These are phyloP conservation scores for Stentor coeruleus DNA, from an alignment of 73 alveolate species.

Conservation along the genomic window DNA sequence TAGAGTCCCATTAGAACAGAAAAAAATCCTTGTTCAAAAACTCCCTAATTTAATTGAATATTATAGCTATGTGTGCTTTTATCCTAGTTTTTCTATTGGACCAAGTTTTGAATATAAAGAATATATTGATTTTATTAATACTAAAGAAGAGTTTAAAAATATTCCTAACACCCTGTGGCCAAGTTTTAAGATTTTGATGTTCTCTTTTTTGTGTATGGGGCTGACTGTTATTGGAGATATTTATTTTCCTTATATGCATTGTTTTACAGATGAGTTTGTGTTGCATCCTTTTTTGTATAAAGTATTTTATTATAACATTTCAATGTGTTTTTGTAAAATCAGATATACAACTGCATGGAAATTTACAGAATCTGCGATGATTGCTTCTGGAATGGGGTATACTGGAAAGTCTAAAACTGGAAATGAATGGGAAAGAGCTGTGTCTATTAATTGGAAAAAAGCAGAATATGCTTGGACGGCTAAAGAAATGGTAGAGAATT, in stretches of 20 bases:
- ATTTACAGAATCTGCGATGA: conserved; percentile 48
- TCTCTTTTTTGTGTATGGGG: conserved; percentile 49
- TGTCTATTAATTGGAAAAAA: conserved; percentile 20
- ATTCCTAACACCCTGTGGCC: conserved; percentile 55
- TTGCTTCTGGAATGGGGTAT: conserved; percentile 38
- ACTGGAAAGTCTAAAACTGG: conserved; percentile 6
- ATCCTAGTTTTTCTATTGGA: conserved; percentile 79
- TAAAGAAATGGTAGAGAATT: conserved; percentile 61
- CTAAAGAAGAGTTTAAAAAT: conserved; percentile 53
- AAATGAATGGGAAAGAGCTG: conserved; percentile 4
- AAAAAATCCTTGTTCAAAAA: conserved; percentile 37
- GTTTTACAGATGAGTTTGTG: conserved; percentile 65
- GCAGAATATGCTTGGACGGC: conserved; percentile 33
- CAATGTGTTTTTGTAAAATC: conserved; percentile 49
- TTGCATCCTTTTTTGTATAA: conserved; percentile 30
- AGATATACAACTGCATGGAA: conserved; percentile 60
- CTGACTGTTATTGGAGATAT: conserved; percentile 40
- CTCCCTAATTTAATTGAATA: conserved; percentile 71
- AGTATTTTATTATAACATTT: conserved; percentile 57
- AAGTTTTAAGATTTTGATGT: conserved; percentile 42
- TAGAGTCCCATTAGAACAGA: conserved; percentile 40
- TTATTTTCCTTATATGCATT: conserved; percentile 46
- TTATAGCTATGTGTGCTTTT: conserved; percentile 67
- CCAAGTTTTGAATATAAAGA: conserved; percentile 91
- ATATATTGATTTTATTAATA: conserved; percentile 59